These are phyloP conservation scores for Rehmannia glutinosa DNA, from an alignment of 257 asterid species.

Conservation along the genomic window DNA sequence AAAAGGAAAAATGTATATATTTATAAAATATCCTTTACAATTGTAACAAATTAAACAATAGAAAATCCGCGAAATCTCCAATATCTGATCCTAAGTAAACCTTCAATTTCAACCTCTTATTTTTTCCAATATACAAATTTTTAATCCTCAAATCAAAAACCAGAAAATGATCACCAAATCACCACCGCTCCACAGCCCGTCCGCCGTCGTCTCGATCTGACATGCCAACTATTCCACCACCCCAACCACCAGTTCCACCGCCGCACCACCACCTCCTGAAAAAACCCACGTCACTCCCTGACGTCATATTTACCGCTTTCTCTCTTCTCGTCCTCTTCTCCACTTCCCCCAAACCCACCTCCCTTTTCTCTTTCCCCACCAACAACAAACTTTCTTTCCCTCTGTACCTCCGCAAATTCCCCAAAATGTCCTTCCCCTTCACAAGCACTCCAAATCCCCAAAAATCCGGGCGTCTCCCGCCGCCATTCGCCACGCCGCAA, in stretches of 20 bases:
- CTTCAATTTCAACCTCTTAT: constrained; percentile 41
- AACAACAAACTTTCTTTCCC: constrained; percentile 47
- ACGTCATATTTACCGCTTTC: constrained; percentile 68
- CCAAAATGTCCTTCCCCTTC: constrained; percentile 49
- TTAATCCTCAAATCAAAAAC: background rate
- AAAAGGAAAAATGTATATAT: too few species aligned
- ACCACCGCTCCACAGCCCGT: constrained; percentile 25
- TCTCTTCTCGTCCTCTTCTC: constrained; percentile 62
- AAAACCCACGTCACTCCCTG: constrained; percentile 53
- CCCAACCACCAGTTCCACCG: constrained; percentile 33
- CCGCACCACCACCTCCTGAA: constrained; percentile 33
- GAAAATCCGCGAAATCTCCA: constrained; percentile 3
- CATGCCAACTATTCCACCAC: constrained; percentile 38
- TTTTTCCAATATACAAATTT: background rate
- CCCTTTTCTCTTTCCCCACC: constrained; percentile 30
- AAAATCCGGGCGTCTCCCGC: constrained; percentile 29
- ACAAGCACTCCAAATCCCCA: constrained; percentile 31
- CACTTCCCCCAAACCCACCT: constrained; percentile 52
- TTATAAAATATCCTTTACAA: too few species aligned
- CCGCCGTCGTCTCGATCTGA: constrained; percentile 30
- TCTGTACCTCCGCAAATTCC: constrained; percentile 38
- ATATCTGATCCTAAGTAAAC: constrained; percentile 28
- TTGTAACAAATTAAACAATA: background rate
- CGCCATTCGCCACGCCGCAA: constrained; percentile 69
- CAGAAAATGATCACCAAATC: constrained; percentile 12